These are phyloP conservation scores for Aspergillus biplanus DNA, from an alignment of 495 filamentous ascomycete genomes.

Conservation along the genomic window DNA sequence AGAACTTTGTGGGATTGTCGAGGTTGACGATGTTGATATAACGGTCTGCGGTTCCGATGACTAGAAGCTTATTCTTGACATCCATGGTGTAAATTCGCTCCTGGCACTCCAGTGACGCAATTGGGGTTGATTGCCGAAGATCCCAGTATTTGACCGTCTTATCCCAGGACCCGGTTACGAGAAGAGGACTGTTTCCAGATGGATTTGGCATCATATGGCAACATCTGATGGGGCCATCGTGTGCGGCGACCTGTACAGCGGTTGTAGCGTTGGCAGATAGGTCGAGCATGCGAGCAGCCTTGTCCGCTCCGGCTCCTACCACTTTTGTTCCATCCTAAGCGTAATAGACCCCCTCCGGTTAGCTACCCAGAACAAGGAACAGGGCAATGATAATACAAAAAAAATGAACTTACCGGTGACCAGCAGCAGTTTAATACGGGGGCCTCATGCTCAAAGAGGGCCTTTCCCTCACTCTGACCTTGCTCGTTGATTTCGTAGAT, in stretches of 20 bases:
- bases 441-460: slow-evolving; percentile 74
- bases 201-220: slow-evolving; percentile 71
- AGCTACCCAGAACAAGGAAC: background rate
- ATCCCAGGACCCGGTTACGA: slow-evolving; percentile 94
- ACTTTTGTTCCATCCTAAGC: slow-evolving; percentile 72
- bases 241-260: slow-evolving; percentile 68
- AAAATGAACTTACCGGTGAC: slow-evolving; percentile 67
- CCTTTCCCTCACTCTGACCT: slow-evolving; percentile 75
- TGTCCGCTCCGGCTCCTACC: slow-evolving; percentile 82
- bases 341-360: background rate
- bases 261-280: slow-evolving; percentile 57
- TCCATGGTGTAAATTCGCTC: slow-evolving; percentile 91
- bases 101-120: slow-evolving; percentile 66
- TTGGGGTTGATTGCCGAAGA: slow-evolving; percentile 65
- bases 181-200: slow-evolving; percentile 59
- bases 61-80: slow-evolving; percentile 74
- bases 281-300: slow-evolving; percentile 79
- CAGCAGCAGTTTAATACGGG: slow-evolving; percentile 81
- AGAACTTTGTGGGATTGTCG: slow-evolving; percentile 74
- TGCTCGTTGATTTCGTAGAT: slow-evolving; percentile 83
- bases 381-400: slow-evolving; percentile 14
- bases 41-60: slow-evolving; percentile 82
- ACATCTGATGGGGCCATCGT: slow-evolving; percentile 78
- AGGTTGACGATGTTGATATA: slow-evolving; percentile 88
- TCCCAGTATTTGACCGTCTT: slow-evolving; percentile 98